Conservation (phyloP, 2,329 filamentous ascomycete genomes). For the Pseudogymnoascus sp. region DNA sequence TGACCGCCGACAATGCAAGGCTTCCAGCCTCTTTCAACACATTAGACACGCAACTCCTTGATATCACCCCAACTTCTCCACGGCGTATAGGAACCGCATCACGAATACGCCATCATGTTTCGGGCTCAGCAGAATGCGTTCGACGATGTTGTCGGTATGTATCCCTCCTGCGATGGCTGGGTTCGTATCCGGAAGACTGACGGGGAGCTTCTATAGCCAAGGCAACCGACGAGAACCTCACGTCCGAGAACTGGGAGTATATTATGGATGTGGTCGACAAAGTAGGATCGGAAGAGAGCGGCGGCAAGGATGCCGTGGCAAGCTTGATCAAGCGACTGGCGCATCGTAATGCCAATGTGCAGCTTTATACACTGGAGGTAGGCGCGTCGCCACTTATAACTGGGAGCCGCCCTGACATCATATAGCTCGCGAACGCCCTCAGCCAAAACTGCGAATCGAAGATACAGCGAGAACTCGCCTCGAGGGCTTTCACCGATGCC, state of each 20-base stretch:
- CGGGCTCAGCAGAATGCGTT: constrained; percentile 60
- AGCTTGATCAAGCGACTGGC: constrained; percentile 67
- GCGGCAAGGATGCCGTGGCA: constrained; percentile 60
- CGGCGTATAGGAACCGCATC: background rate
- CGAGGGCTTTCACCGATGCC: constrained; percentile 78
- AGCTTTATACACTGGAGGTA: constrained; percentile 66
- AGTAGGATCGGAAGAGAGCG: constrained; percentile 34
- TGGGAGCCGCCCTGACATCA: background rate
- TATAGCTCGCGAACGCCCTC: constrained; percentile 60
- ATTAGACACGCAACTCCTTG: background rate
- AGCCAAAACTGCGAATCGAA: constrained; percentile 65
- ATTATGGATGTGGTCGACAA: constrained; percentile 39
- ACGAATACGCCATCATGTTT: constrained; percentile 39
- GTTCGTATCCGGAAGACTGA: background rate
- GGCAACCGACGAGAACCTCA: constrained; percentile 97
- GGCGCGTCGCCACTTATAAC: background rate
- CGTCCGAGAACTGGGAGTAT: constrained; percentile 60
- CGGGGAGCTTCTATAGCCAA: constrained; percentile 45
- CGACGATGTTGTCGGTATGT: constrained; percentile 62
- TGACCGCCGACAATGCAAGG: constrained; percentile 8
- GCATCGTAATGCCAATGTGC: constrained; percentile 71
- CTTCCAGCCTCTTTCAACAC: constrained; percentile 10
- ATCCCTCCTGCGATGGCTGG: constrained; percentile 1
- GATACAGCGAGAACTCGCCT: constrained; percentile 65
- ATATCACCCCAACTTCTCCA: constrained; percentile 1